Percentiles rank a stretch among this genome's conserved stretches.
Evolutionary conservation across 495 filamentous ascomycete species (phyloP).

Genomic region (Chaetomium fimeti): DNA sequence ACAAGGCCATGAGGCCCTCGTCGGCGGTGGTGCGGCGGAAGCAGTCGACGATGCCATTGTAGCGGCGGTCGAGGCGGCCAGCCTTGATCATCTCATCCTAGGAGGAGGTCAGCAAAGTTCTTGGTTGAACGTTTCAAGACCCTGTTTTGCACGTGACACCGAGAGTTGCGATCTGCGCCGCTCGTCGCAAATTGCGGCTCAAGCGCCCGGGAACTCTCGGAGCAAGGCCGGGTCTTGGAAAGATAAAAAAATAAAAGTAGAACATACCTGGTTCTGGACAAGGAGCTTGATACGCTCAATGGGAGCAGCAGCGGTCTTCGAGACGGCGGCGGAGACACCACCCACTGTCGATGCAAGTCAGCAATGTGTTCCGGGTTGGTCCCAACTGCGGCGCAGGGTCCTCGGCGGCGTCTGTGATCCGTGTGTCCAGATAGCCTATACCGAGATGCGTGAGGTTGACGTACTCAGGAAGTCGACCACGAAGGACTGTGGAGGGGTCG

Average conservation of each 20-base stretch:
- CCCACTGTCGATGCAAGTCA: conserved; percentile 66
- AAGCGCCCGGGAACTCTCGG: neutral
- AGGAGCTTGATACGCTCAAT: conserved; percentile 99
- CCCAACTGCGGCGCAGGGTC: conserved; percentile 39
- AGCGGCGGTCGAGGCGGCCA: conserved; percentile 97
- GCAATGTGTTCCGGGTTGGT: conserved; percentile 15
- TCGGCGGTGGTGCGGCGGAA: conserved; percentile 81
- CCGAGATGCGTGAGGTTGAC: conserved; percentile 42
- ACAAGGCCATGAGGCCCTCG: conserved; percentile 84
- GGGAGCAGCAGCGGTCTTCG: conserved; percentile 98
- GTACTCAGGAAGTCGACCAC: conserved; percentile 97
- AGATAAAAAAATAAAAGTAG: neutral
- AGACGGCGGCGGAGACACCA: conserved; percentile 99
- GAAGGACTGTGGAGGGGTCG: conserved; percentile 51
- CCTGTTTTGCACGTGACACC: conserved; percentile 25
- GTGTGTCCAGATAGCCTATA: neutral
- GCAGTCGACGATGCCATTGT: conserved; percentile 91
- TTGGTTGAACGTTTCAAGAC: neutral
- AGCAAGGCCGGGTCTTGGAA: neutral
- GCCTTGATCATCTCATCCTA: conserved; percentile 99
- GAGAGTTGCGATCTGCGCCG: neutral
- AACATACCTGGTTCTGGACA: conserved; percentile 98
- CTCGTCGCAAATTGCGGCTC: conserved; percentile 3
- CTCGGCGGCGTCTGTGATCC: conserved; percentile 27
- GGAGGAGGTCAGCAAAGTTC: conserved; percentile 25